Evolutionary conservation across 257 asterid genomes (phyloP).

Genomic region (Solanum piurae): DNA sequence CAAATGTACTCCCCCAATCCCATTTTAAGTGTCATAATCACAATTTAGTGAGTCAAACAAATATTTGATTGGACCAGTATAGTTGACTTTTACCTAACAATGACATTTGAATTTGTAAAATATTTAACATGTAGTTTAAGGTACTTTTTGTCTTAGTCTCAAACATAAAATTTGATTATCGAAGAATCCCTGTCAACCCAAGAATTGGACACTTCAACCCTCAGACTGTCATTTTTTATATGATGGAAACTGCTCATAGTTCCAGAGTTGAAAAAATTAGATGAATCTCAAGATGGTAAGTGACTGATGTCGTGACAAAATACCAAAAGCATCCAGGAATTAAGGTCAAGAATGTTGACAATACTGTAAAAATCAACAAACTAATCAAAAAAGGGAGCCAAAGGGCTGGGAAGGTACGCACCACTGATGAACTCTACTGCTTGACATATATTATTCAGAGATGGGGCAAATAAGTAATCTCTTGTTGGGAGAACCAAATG

Average conservation of each 20-base stretch:
- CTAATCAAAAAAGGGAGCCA: neutral
- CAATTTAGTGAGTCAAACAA: neutral
- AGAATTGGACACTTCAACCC: neutral
- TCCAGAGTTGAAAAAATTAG: neutral
- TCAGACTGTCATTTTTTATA: neutral
- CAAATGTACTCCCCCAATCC: neutral
- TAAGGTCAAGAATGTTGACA: neutral
- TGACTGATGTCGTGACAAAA: neutral
- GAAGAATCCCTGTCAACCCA: neutral
- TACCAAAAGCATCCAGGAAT: neutral
- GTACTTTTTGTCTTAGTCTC: neutral
- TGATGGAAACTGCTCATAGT: neutral
- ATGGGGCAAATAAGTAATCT: slow-evolving; percentile 43
- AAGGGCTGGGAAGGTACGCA: neutral
- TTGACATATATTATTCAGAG: slow-evolving; percentile 23
- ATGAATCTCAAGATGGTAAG: neutral
- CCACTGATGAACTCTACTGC: slow-evolving; percentile 42
- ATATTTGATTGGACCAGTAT: neutral
- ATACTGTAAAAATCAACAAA: neutral
- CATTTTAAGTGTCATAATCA: neutral
- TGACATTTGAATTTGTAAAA: neutral
- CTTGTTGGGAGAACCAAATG: slow-evolving; percentile 42
- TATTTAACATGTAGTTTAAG: neutral
- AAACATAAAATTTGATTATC: neutral
- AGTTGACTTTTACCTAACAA: neutral